Evolutionary conservation across 495 filamentous ascomycete species (phyloP).

Genomic region (Chaetomidium leptoderma): DNA sequence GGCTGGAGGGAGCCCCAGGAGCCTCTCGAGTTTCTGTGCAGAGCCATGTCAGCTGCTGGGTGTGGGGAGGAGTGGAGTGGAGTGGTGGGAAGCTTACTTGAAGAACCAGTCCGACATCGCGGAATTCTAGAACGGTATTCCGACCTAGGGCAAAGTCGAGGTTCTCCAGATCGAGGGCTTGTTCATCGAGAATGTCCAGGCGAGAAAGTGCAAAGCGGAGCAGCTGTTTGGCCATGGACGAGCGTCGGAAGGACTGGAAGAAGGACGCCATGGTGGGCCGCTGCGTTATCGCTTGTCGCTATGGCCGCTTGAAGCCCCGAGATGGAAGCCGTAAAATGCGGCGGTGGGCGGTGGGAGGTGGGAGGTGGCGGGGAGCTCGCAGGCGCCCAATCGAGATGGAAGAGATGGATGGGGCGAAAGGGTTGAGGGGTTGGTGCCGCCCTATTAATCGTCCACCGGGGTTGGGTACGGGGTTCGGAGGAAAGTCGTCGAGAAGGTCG

Average conservation of each 20-base stretch:
- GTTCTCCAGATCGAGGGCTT: slow-evolving; percentile 73
- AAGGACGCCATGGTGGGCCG: slow-evolving; percentile 48
- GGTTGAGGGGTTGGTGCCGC: background rate
- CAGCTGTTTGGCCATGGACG: slow-evolving; percentile 75
- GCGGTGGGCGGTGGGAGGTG: background rate
- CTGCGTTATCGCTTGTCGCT: background rate
- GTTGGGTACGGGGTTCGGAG: slow-evolving; percentile 7
- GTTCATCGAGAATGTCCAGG: slow-evolving; percentile 74
- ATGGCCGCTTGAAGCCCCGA: background rate
- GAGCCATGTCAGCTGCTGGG: slow-evolving; percentile 5
- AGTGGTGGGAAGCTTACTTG: slow-evolving; percentile 50
- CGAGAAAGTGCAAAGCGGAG: slow-evolving; percentile 76
- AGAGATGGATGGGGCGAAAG: background rate
- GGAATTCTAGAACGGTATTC: slow-evolving; percentile 71
- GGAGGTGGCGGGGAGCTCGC: background rate
- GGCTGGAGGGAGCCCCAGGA: slow-evolving; percentile 66
- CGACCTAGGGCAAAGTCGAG: slow-evolving; percentile 73
- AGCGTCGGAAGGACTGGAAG: slow-evolving; percentile 59
- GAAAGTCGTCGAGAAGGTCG: slow-evolving; percentile 24
- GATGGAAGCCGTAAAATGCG: background rate
- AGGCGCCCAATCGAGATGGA: background rate
- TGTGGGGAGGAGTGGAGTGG: background rate
- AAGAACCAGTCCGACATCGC: slow-evolving; percentile 71
- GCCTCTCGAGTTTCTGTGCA: slow-evolving; percentile 64
- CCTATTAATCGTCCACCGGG: slow-evolving; percentile 10